phyloP scores from a whole-genome alignment of 2,329 filamentous ascomycete species.

The Alternaria triticimaculans region DNA sequence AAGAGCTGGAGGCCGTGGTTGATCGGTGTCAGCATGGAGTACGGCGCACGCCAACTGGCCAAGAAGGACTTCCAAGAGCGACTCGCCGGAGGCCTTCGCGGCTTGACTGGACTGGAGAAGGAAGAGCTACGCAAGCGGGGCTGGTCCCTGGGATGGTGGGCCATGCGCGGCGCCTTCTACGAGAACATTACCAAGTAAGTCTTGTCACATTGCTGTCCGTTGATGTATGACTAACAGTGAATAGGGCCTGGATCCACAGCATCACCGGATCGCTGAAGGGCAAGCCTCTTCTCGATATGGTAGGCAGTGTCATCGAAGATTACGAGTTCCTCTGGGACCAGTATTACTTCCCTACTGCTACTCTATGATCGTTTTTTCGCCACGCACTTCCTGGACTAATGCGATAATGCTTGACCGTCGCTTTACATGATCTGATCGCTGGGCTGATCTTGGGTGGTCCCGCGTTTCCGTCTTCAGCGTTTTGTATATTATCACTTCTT shows the following conservation, averaged over 20 bases:
- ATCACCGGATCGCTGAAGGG: slow-evolving; percentile 73
- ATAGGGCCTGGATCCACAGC: slow-evolving; percentile 68
- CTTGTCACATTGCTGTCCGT: neutral
- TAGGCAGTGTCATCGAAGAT: slow-evolving; percentile 88
- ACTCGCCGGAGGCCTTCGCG: slow-evolving; percentile 74
- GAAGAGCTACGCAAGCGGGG: slow-evolving; percentile 89
- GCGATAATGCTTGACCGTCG: neutral
- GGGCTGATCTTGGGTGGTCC: neutral
- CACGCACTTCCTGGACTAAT: neutral
- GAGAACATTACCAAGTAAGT: slow-evolving; percentile 79
- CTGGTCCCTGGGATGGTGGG: slow-evolving; percentile 94
- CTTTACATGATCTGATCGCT: neutral
- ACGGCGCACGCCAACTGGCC: slow-evolving; percentile 83
- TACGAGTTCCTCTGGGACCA: slow-evolving; percentile 99
- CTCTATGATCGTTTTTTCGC: slow-evolving; percentile 48
- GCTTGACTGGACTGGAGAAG: slow-evolving; percentile 80
- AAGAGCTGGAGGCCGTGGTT: slow-evolving; percentile 93
- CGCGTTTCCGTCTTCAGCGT: neutral
- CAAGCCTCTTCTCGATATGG: slow-evolving; percentile 78
- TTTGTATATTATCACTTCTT: slow-evolving; percentile 20
- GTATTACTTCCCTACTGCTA: slow-evolving; percentile 84
- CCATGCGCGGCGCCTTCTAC: slow-evolving; percentile 96
- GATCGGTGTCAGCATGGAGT: slow-evolving; percentile 82
- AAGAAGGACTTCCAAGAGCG: slow-evolving; percentile 69
- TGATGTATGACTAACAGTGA: slow-evolving; percentile 21